phyloP scores from a whole-genome alignment of 2,329 filamentous ascomycete genomes.

The Rutstroemia sydowiana region DNA sequence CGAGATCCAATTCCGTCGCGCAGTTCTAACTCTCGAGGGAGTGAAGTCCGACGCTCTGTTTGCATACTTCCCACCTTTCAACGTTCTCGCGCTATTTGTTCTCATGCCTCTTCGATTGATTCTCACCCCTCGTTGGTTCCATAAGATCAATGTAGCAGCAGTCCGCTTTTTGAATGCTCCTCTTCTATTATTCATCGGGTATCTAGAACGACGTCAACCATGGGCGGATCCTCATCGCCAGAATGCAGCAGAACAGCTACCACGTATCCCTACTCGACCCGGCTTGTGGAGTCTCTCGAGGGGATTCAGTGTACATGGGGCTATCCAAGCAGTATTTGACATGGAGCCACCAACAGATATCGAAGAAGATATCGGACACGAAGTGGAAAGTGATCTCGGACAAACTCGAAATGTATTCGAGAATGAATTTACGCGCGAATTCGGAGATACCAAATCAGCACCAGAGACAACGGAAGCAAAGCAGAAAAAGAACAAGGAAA shows the following conservation, averaged over 20 bases:
- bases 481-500: background rate
- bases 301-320: constrained; percentile 27
- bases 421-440: constrained; percentile 17
- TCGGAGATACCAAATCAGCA: constrained; percentile 10
- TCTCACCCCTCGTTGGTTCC: constrained; percentile 78
- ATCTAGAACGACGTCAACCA: constrained; percentile 62
- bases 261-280: constrained; percentile 13
- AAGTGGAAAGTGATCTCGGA: constrained; percentile 7
- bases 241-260: constrained; percentile 20
- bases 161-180: constrained; percentile 71
- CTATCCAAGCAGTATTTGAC: constrained; percentile 30
- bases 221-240: constrained; percentile 39
- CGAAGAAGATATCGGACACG: constrained; percentile 18
- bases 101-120: constrained; percentile 71
- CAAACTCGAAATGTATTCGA: constrained; percentile 10
- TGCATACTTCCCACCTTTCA: constrained; percentile 63
- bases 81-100: constrained; percentile 67
- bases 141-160: constrained; percentile 77
- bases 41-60: constrained; percentile 76
- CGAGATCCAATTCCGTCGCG: constrained; percentile 77
- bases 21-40: constrained; percentile 76
- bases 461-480: background rate
- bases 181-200: constrained; percentile 61
- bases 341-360: constrained; percentile 22
- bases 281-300: constrained; percentile 25